Evolutionary conservation across 106 monocot species (phyloP), one percentile per base, ranked within the genome.

Genomic region (Xerophyta viscosa): DNA sequence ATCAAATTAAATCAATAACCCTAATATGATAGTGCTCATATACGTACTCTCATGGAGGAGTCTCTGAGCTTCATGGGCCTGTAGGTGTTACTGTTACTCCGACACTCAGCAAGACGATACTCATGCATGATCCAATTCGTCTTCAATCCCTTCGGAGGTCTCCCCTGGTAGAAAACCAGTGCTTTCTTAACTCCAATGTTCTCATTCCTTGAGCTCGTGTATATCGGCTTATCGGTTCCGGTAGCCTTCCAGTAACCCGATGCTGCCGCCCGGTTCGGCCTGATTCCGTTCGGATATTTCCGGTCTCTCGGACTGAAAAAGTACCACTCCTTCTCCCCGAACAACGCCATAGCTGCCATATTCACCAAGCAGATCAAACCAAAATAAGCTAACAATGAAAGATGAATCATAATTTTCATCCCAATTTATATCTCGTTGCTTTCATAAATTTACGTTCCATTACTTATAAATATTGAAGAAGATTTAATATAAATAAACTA

Each of bases 101-200:
- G 71, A 20, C 76, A 52, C 13, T 80, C 74, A 2, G 70, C 70
- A 17, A 87, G 78, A 31, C 87, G 77, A 51, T 82, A 87, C 68
- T 87, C 87, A 46, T 87, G 87, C 87, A 87, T 87, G 78, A 87
- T 78, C 87, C 87, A 87, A 28, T 78, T 75, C 2, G 87, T 87
- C 68, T 87, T 87, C 17, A 57, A 19, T 13, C 87, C 87, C 61
- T 78, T 87, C 2, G 87, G 87, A 3, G 87, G 87, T 56, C 49
- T 73, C 18, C 87, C 87, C 31, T 54, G 56, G 71, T 87, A 87
- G 65, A 87, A 87, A 45, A 87, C 87, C 41, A 87, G 51, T 0
- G 87, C 87, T 70, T 87, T 87, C 67, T 87, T 87, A 13, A 86
- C 72, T 1, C 86, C 86, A n/a, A 75, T 62, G 48, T 36, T 66